A percentile compares a stretch with the other conserved stretches of the same genome.
Evolutionary conservation across 1,284 basidiomycete genomes (phyloP).

Genomic region (Ustilago hordei): DNA sequence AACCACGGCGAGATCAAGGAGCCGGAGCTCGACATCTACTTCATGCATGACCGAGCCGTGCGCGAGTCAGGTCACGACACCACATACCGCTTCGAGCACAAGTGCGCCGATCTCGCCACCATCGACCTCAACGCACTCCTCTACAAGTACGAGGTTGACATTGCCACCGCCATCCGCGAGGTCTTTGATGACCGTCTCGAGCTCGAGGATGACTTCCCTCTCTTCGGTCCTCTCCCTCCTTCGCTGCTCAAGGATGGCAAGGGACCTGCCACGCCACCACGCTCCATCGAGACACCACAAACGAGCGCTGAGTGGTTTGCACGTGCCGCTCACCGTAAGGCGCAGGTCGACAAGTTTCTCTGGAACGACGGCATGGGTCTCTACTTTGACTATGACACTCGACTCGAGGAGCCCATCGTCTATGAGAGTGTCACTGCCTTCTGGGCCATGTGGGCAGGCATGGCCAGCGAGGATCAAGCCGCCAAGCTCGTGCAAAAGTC

Average conservation of each 20-base stretch:
- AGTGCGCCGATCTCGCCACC: constrained; percentile 91
- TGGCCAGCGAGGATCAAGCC: constrained; percentile 92
- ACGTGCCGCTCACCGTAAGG: constrained; percentile 67
- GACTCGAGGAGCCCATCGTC: constrained; percentile 85
- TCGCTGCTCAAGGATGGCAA: constrained; percentile 43
- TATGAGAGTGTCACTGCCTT: constrained; percentile 96
- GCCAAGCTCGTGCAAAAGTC: constrained; percentile 89
- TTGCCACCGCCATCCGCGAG: constrained; percentile 81
- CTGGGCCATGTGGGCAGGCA: constrained; percentile 97
- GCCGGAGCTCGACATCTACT: constrained; percentile 94
- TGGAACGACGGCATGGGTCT: constrained; percentile 94
- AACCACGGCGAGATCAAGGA: constrained; percentile 86
- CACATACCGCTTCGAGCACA: constrained; percentile 93
- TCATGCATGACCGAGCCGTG: constrained; percentile 93
- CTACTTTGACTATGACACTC: constrained; percentile 97
- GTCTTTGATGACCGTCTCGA: constrained; percentile 92
- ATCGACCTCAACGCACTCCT: constrained; percentile 89
- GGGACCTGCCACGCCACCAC: constrained; percentile 72
- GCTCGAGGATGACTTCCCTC: constrained; percentile 85
- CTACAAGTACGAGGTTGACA: constrained; percentile 75
- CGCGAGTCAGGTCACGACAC: constrained; percentile 90
- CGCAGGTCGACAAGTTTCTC: constrained; percentile 91
- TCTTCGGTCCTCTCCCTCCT: constrained; percentile 55
- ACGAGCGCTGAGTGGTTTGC: constrained; percentile 66
- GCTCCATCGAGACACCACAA: constrained; percentile 73